Percentiles rank a stretch among this genome's conserved stretches.
phyloP scores from a whole-genome alignment of 2,329 filamentous ascomycete genomes.

The Parascedosporium putredinis region DNA sequence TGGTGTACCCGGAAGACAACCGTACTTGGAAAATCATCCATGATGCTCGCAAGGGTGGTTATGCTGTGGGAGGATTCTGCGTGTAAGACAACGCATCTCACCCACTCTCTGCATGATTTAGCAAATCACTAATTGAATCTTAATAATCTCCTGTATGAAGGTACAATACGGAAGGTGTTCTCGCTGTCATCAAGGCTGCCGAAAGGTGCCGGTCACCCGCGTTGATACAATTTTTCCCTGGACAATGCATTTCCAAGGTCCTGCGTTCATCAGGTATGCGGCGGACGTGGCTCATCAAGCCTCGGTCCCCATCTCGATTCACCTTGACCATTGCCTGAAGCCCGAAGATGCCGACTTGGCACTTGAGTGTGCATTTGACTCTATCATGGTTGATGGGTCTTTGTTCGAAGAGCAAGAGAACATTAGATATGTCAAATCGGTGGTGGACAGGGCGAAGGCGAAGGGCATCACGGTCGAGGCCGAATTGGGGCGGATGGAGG shows the following conservation, averaged over 20 bases:
- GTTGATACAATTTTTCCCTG: conserved; percentile 57
- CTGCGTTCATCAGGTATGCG: conserved; percentile 34
- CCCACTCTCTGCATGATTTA: too few species aligned
- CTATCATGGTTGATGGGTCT: conserved; percentile 58
- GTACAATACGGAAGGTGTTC: conserved; percentile 53
- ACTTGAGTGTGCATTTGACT: conserved; percentile 39
- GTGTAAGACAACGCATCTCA: too few species aligned
- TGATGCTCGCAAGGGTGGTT: conserved; percentile 33
- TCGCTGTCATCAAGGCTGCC: conserved; percentile 50
- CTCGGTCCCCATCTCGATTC: conserved; percentile 40
- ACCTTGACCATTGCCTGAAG: conserved; percentile 47
- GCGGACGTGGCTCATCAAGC: conserved; percentile 37
- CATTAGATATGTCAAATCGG: conserved; percentile 42
- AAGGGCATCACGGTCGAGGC: conserved; percentile 54
- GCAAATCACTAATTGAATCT: background rate
- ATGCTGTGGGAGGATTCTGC: conserved; percentile 33
- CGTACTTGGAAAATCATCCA: conserved; percentile 28
- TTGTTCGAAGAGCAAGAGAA: conserved; percentile 55
- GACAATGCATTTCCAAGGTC: conserved; percentile 48
- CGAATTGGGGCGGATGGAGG: conserved; percentile 37
- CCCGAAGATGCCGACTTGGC: conserved; percentile 17
- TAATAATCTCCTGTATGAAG: background rate
- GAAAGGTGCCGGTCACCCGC: conserved; percentile 48
- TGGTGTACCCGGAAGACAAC: conserved; percentile 15
- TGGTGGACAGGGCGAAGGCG: conserved; percentile 47